Evolutionary conservation across 1,284 basidiomycete species (phyloP).

Genomic region (Austroboletus niveus): DNA sequence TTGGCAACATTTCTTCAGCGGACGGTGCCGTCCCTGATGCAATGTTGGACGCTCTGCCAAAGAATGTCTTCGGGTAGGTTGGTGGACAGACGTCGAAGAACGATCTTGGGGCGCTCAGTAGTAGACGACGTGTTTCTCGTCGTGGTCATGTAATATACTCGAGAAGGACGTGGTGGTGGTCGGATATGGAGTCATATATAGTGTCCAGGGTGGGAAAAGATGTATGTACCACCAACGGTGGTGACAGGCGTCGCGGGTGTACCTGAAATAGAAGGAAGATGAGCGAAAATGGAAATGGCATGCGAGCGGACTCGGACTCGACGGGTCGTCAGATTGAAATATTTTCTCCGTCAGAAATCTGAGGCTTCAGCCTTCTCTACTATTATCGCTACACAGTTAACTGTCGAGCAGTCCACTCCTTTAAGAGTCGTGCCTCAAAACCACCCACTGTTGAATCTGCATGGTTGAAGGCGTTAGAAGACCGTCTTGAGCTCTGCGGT

Average conservation of each 20-base stretch:
- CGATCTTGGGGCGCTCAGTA: constrained; percentile 76
- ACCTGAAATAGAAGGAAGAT: constrained; percentile 36
- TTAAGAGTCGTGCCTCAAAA: too few relatives aligned
- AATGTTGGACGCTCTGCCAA: constrained; percentile 86
- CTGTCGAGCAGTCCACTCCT: too few relatives aligned
- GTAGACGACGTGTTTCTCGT: not conserved
- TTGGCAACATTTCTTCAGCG: constrained; percentile 62
- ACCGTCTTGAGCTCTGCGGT: too few relatives aligned
- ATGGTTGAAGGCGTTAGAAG: too few relatives aligned
- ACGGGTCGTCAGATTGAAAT: too few relatives aligned
- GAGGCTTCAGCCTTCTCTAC: too few relatives aligned
- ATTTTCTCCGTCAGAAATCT: too few relatives aligned
- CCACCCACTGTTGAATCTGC: too few relatives aligned
- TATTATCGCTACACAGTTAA: too few relatives aligned
- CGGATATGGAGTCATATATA: not conserved
- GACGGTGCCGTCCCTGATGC: constrained; percentile 76
- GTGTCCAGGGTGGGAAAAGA: not conserved
- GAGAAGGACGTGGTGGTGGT: constrained; percentile 1
- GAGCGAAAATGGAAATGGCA: constrained; percentile 39
- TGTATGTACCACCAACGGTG: constrained; percentile 13
- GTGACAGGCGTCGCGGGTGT: constrained; percentile 8
- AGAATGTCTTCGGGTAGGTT: constrained; percentile 91
- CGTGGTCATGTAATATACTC: not conserved
- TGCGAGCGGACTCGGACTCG: constrained; percentile 37
- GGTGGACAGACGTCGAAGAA: constrained; percentile 90